Conservation (phyloP, 2,329 filamentous ascomycete species). For the Pyrenophora graminea region DNA sequence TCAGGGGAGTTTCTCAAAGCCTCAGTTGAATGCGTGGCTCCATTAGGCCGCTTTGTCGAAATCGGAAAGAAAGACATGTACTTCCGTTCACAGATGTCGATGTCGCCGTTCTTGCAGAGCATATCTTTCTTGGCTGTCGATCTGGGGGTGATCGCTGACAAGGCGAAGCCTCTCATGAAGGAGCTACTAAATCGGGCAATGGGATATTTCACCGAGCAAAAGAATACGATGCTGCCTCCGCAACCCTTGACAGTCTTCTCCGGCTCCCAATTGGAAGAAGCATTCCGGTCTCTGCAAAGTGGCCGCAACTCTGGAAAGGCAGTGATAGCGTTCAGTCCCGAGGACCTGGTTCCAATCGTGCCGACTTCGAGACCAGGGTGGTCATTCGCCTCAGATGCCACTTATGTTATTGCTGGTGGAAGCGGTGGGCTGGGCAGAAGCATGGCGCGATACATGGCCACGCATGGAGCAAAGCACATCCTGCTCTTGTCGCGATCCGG, state of each 20-base stretch:
- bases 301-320: background rate
- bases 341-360: background rate
- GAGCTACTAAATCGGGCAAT: background rate
- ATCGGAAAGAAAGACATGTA: slow-evolving; percentile 24
- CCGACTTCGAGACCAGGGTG: background rate
- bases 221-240: background rate
- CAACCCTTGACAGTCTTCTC: background rate
- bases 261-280: background rate
- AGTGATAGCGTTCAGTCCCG: background rate
- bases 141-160: background rate
- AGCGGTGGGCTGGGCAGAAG: background rate
- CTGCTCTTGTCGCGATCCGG: background rate
- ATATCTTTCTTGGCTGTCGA: slow-evolving; percentile 3
- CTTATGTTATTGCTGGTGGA: background rate
- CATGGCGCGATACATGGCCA: background rate
- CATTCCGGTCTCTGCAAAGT: background rate
- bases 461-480: background rate
- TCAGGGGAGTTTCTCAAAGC: slow-evolving; percentile 3
- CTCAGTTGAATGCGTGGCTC: background rate
- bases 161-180: background rate
- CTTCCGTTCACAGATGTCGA: slow-evolving; percentile 6
- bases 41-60: slow-evolving; percentile 21
- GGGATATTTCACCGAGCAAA: slow-evolving; percentile 1
- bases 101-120: slow-evolving; percentile 7
- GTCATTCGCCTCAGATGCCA: background rate